Base-by-base conservation (phyloP, 2,329 filamentous ascomycete genomes). In the Fusarium sp. region DNA sequence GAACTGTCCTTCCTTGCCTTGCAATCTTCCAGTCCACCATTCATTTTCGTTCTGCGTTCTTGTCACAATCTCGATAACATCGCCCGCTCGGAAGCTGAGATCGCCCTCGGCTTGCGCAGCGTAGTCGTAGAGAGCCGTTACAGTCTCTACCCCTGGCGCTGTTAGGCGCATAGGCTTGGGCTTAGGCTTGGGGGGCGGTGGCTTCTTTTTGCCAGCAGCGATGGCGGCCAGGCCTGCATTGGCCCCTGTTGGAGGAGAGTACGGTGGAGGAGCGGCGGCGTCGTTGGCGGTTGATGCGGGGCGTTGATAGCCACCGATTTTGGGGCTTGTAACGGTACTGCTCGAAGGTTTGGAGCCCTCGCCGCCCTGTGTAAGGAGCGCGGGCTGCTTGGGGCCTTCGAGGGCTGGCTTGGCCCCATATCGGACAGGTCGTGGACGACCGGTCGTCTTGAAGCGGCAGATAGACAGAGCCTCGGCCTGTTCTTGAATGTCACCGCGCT, bases 101-200 rank as follows among this genome's bases (percentile, higher is more conserved):
- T 99, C 96, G 6, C 95, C 95, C 71, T 97, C 94, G 2, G 95
- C 95, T 80, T 98, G 95, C 9, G 96, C 96, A 69, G 97, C 93
- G 78, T 97, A 99, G 78, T 98, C 96, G 81, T 98, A 99, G 68
- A 99, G 83, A 11, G 96, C 96, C 5, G 94, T 98, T 37, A 92
- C 94, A 1, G 89, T 95, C 81, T 98, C 95, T 0, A 88, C 87
- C 1, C 85, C 83, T 0, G 92, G 89, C 18, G 84, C 86, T 6
- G 86, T 91, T 49, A 98, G 84, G 59, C 90, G 86, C 48, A 88
- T 91, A 5, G 95, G 94, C 84, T 97, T 96, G 2, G 95, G 93
- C 72, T 90, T 90, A 10, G 88, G 88, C 73, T 77, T 77, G 26
- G 88, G 88, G 45, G 94, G 93, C 59, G 90, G 90, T 38, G 91